Percentiles rank a stretch among this genome's conserved stretches.
Evolutionary conservation across 2,329 filamentous ascomycete genomes (phyloP).

Genomic region (Trichoderma hamatum): DNA sequence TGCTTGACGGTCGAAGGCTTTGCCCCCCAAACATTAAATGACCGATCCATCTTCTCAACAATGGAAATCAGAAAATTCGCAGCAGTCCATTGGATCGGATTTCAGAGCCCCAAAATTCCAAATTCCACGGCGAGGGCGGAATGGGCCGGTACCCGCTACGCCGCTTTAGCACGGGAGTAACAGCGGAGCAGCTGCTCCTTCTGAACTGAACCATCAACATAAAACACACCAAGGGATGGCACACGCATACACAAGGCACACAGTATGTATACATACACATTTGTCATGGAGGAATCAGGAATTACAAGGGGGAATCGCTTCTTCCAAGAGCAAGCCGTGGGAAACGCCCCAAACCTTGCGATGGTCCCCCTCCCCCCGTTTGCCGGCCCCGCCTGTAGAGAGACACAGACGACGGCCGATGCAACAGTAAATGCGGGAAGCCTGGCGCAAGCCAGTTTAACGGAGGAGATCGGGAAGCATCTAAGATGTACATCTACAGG

Average conservation of each 20-base stretch:
- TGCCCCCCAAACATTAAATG: too few relatives aligned
- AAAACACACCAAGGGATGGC: background rate
- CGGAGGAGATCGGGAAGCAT: background rate
- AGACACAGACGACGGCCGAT: background rate
- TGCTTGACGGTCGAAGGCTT: too few relatives aligned
- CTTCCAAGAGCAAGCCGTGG: background rate
- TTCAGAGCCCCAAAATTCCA: background rate
- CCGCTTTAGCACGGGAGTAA: background rate
- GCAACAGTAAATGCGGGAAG: too few relatives aligned
- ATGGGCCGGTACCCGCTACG: background rate
- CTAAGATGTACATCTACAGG: background rate
- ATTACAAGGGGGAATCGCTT: background rate
- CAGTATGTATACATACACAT: background rate
- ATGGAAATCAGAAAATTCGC: background rate
- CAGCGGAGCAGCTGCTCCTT: background rate
- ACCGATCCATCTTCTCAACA: background rate
- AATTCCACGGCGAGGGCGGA: background rate
- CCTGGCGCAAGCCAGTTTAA: too few relatives aligned
- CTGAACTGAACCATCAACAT: background rate
- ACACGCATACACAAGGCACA: background rate
- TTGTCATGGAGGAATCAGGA: background rate
- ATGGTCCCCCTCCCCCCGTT: background rate
- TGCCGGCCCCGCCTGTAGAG: background rate
- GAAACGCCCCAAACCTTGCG: background rate
- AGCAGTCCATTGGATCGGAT: background rate